Evolutionary conservation across 73 alveolate species (phyloP).

Genomic region (Paramecium sexaurelia): DNA sequence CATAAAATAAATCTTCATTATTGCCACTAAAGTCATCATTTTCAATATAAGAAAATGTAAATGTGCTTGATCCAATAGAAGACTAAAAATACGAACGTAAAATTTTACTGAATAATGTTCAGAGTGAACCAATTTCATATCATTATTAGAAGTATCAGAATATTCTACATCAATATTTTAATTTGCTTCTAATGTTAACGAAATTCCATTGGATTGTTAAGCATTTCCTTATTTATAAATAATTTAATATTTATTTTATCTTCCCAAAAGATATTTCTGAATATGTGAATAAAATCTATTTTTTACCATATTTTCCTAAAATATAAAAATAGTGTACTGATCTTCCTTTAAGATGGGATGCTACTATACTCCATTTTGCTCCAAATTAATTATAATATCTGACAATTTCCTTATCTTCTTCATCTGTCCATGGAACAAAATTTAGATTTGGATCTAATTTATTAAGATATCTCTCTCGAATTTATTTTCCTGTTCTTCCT

Average conservation of each 20-base stretch:
- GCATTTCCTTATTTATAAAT: neutral
- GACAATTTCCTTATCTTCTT: neutral
- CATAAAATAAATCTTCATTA: neutral
- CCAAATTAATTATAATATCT: neutral
- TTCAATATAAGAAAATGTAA: neutral
- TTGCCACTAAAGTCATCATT: neutral
- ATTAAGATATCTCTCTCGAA: slow-evolving; percentile 12
- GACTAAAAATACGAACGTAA: neutral
- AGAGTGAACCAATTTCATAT: neutral
- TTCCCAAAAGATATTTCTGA: neutral
- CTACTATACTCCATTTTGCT: neutral
- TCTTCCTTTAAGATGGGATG: neutral
- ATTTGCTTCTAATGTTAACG: neutral
- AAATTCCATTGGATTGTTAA: neutral
- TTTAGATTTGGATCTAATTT: slow-evolving; percentile 12
- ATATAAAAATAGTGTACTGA: neutral
- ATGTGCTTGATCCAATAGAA: slow-evolving; percentile 38
- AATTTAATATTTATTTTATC: neutral
- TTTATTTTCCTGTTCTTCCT: slow-evolving; percentile 53
- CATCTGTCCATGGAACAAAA: slow-evolving; percentile 1
- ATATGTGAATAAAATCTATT: slow-evolving; percentile 34
- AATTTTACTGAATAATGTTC: slow-evolving; percentile 29
- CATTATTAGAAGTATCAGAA: slow-evolving; percentile 25
- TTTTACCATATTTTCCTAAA: slow-evolving; percentile 23
- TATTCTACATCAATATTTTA: slow-evolving; percentile 12